Conservation (phyloP, 2,329 filamentous ascomycete genomes). For the Fusarium oligoseptatum region DNA sequence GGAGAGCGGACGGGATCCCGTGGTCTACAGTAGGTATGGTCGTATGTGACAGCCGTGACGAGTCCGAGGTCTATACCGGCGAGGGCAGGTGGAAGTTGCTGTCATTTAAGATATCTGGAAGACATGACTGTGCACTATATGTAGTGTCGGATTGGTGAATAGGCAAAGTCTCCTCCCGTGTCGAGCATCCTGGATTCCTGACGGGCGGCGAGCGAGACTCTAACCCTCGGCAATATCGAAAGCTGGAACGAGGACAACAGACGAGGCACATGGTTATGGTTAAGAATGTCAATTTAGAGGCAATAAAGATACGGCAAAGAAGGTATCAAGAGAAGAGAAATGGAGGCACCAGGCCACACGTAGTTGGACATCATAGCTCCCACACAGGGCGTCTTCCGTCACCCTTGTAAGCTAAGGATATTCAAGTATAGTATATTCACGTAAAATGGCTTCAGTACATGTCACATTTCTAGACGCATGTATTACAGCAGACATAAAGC, state of each 20-base stretch:
- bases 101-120: not conserved
- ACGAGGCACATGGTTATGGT: too few species aligned
- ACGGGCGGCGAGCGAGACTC: too few species aligned
- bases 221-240: too few species aligned
- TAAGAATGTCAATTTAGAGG: too few species aligned
- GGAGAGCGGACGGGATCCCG: slow-evolving; percentile 1
- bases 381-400: not conserved
- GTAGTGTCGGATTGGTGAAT: not conserved
- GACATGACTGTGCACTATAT: not conserved
- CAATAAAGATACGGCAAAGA: too few species aligned
- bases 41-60: not conserved
- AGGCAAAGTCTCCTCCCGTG: not conserved
- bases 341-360: not conserved
- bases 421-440: not conserved
- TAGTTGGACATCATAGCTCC: not conserved
- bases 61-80: not conserved
- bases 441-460: too few species aligned
- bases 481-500: not conserved
- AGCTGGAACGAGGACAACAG: too few species aligned
- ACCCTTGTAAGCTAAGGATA: not conserved
- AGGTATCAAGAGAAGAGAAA: not conserved
- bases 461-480: not conserved
- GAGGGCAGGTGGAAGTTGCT: not conserved
- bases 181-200: too few species aligned
- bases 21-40: not conserved